phyloP scores from a whole-genome alignment of 192 early-diverging fungal species.

The Coemansia sp. region DNA sequence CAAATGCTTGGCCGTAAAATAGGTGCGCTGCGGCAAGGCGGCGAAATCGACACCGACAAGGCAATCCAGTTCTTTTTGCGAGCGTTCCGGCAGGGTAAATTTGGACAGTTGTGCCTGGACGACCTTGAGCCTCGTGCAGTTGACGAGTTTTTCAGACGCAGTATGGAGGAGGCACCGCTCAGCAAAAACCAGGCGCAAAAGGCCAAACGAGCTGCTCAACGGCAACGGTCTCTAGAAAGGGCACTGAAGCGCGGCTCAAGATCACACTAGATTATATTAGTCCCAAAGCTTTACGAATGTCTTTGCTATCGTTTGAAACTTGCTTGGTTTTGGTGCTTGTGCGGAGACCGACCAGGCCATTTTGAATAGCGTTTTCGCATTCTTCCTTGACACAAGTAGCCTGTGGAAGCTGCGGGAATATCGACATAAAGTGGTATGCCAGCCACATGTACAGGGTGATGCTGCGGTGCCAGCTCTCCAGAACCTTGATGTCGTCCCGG shows the following conservation, averaged over 20 bases:
- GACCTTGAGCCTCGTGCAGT: conserved; percentile 59
- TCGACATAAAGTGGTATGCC: conserved; percentile 59
- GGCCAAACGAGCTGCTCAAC: conserved; percentile 40
- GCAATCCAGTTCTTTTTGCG: conserved; percentile 73
- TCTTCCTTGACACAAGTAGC: conserved; percentile 53
- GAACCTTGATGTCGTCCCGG: conserved; percentile 35
- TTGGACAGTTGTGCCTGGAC: conserved; percentile 82
- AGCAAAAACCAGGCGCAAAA: conserved; percentile 49
- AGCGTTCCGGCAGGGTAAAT: conserved; percentile 77
- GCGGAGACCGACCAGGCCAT: conserved; percentile 29
- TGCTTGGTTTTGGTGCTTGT: neutral
- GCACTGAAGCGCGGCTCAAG: conserved; percentile 7
- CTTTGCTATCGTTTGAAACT: neutral
- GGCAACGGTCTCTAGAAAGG: conserved; percentile 31
- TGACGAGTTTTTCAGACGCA: conserved; percentile 49
- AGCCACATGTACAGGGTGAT: conserved; percentile 92
- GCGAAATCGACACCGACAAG: conserved; percentile 61
- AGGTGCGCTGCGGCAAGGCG: conserved; percentile 64
- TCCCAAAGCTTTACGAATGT: conserved; percentile 1
- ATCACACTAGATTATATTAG: too few relatives aligned
- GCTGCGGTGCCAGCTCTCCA: conserved; percentile 74
- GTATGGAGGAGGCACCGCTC: conserved; percentile 17
- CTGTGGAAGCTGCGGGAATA: conserved; percentile 54
- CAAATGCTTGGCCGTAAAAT: conserved; percentile 63
- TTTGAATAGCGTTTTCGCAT: conserved; percentile 53